Conservation (phyloP, 805 yeast species). For the Saccharomyces mikatae region DNA sequence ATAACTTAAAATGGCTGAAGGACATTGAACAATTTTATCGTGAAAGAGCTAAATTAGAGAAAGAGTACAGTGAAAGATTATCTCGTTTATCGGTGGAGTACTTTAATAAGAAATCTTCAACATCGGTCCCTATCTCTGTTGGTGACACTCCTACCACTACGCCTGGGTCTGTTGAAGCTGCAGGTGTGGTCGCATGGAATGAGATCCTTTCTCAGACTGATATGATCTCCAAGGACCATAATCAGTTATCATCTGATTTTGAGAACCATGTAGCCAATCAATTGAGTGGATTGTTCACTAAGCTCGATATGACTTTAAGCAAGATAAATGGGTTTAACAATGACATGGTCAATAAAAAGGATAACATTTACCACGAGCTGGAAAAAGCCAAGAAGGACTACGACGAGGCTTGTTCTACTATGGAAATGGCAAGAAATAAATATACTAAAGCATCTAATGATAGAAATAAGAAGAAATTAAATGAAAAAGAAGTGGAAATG, state of each 20-base stretch:
- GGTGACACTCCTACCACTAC: conserved; percentile 88
- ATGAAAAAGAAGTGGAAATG: conserved; percentile 71
- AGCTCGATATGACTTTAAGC: conserved; percentile 46
- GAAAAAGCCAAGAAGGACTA: conserved; percentile 54
- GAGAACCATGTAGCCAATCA: conserved; percentile 54
- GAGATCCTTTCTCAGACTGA: conserved; percentile 82
- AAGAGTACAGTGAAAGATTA: conserved; percentile 68
- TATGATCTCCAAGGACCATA: conserved; percentile 59
- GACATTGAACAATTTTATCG: conserved; percentile 79
- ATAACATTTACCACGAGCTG: conserved; percentile 25
- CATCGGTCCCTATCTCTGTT: conserved; percentile 62
- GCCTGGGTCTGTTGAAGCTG: conserved; percentile 90
- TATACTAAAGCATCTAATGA: conserved; percentile 53
- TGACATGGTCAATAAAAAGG: conserved; percentile 40
- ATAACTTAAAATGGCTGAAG: conserved; percentile 63
- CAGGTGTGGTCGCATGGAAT: conserved; percentile 83
- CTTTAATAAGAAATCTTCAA: conserved; percentile 66
- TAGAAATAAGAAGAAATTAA: conserved; percentile 40
- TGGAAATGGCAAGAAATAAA: conserved; percentile 75
- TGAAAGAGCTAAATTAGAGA: conserved; percentile 75
- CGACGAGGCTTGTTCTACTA: conserved; percentile 68
- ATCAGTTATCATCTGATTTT: conserved; percentile 51
- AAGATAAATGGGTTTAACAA: conserved; percentile 53
- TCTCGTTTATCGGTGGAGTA: conserved; percentile 57
- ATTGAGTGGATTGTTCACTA: conserved; percentile 43